Percentiles rank a stretch among this genome's conserved stretches.
These are phyloP conservation scores for Ogataea populi-albae DNA, from an alignment of 805 yeast species.

Conservation along the genomic window DNA sequence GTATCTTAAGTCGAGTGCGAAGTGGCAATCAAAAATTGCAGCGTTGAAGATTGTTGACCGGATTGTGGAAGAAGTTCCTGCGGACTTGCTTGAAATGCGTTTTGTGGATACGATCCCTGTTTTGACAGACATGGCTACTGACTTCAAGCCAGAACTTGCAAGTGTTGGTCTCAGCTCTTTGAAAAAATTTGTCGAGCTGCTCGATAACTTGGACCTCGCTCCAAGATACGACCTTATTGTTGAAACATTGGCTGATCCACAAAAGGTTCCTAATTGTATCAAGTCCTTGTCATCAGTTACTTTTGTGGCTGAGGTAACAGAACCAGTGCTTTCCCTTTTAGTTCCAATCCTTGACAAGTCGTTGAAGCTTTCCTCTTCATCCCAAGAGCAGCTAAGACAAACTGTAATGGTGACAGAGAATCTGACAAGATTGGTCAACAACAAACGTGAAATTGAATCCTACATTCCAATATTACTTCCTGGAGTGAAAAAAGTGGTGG, in stretches of 20 bases:
- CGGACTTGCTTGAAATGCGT: constrained; percentile 78
- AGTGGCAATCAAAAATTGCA: constrained; percentile 88
- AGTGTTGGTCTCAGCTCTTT: constrained; percentile 75
- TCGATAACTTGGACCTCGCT: constrained; percentile 89
- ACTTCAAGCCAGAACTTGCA: constrained; percentile 94
- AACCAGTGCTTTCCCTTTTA: constrained; percentile 84
- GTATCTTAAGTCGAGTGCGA: constrained; percentile 78
- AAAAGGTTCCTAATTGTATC: constrained; percentile 83
- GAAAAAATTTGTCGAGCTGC: constrained; percentile 67
- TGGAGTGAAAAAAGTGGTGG: constrained; percentile 84
- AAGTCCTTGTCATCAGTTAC: constrained; percentile 89
- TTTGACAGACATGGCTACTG: constrained; percentile 86
- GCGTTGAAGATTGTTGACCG: constrained; percentile 73
- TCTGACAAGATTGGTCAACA: constrained; percentile 90
- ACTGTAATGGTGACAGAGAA: constrained; percentile 95
- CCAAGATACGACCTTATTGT: constrained; percentile 83
- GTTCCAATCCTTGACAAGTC: constrained; percentile 93
- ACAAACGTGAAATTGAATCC: constrained; percentile 84
- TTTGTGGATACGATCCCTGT: constrained; percentile 80
- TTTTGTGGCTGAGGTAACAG: constrained; percentile 97
- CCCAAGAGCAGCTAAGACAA: constrained; percentile 95
- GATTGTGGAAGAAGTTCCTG: constrained; percentile 74
- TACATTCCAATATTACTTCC: constrained; percentile 86
- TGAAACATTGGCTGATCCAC: constrained; percentile 87
- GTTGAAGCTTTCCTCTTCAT: constrained; percentile 77